phyloP scores from a whole-genome alignment of 345 rosid species.

The Psidium guajava region DNA sequence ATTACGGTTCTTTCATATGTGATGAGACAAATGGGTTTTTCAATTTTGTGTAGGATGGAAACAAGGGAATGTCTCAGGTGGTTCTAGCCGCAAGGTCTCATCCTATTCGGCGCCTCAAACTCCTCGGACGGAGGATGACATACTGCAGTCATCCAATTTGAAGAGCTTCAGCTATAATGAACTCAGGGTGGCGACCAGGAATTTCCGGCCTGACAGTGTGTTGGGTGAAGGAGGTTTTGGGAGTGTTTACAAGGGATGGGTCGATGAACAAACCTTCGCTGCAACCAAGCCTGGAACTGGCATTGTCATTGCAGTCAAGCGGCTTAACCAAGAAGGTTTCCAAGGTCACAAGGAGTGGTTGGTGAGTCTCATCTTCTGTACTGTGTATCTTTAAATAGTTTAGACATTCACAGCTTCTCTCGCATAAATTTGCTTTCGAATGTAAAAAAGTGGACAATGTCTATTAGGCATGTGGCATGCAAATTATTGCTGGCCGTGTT shows the following conservation, averaged over 20 bases:
- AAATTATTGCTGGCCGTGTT: not conserved
- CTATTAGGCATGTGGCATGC: not conserved
- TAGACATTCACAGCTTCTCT: not conserved
- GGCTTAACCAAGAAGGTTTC: slow-evolving; percentile 75
- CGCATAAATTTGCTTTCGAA: not conserved
- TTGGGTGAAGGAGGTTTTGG: slow-evolving; percentile 99
- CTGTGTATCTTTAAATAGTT: not conserved
- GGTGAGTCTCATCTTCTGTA: slow-evolving; percentile 31
- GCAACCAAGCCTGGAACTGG: slow-evolving; percentile 80
- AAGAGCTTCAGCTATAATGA: slow-evolving; percentile 55
- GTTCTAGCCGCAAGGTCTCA: slow-evolving; percentile 33
- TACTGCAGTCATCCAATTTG: slow-evolving; percentile 49
- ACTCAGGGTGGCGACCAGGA: slow-evolving; percentile 74
- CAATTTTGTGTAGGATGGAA: slow-evolving; percentile 7
- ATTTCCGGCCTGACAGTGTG: slow-evolving; percentile 89
- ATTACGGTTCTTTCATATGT: not conserved
- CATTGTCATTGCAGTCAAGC: slow-evolving; percentile 75
- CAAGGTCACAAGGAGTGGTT: slow-evolving; percentile 98
- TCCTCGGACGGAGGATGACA: slow-evolving; percentile 69
- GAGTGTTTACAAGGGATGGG: slow-evolving; percentile 87
- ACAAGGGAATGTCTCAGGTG: slow-evolving; percentile 24
- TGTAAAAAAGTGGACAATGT: not conserved
- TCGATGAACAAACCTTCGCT: slow-evolving; percentile 57
- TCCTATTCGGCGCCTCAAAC: slow-evolving; percentile 29
- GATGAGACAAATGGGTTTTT: slow-evolving; percentile 8